A percentile compares a stretch with the other conserved stretches of the same genome.
Conservation (phyloP, 305 asterid species). For the Lippia alba region DNA sequence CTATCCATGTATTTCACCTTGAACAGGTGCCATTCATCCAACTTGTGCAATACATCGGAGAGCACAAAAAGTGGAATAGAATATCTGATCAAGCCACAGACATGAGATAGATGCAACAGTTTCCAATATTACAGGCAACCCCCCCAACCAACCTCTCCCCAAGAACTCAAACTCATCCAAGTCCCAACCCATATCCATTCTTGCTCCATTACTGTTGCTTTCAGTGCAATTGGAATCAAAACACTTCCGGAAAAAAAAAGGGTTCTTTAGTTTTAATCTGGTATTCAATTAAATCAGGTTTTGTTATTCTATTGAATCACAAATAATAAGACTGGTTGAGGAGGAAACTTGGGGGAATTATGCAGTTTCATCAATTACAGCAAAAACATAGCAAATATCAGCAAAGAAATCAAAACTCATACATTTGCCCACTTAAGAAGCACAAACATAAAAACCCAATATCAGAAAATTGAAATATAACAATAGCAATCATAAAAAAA, state of each 20-base stretch:
- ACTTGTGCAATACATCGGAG: no score
- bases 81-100: no score
- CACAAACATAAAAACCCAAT: not conserved
- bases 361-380: not conserved
- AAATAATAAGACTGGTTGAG: not conserved
- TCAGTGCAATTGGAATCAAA: not conserved
- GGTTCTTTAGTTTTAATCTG: slow-evolving; percentile 3
- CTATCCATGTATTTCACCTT: no score
- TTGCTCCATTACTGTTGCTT: not conserved
- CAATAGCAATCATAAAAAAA: not conserved
- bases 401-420: not conserved
- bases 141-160: no score
- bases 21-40: no score
- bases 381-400: not conserved
- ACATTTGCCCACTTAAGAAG: not conserved
- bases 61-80: no score
- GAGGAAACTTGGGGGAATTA: not conserved
- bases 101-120: no score
- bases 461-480: not conserved
- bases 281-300: not conserved
- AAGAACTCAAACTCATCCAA: slow-evolving; percentile 7
- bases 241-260: not conserved
- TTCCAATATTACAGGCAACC: no score
- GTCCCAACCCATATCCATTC: slow-evolving; percentile 4
- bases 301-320: not conserved